Evolutionary conservation across 1,284 basidiomycete species (phyloP), one percentile per base, ranked within the genome.

Genomic region (Apiotrichum laibachii): DNA sequence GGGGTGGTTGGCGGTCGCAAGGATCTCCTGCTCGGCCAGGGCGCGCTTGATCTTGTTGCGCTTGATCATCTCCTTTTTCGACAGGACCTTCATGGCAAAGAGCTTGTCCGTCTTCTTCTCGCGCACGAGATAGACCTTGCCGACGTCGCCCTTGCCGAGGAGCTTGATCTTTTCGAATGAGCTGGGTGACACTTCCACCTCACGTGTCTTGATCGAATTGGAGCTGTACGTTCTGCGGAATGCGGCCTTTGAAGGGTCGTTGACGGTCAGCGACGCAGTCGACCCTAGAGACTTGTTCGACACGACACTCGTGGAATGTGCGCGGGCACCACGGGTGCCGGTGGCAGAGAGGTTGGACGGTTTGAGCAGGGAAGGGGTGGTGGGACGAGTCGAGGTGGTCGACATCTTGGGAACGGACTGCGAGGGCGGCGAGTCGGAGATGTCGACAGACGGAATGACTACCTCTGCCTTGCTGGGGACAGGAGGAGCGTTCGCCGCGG

Each of bases 51-150:
- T 94, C 83, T 97, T 97, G 82, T 94, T 94, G 68, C 93, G 86
- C 80, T 94, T 90, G 78, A 97, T 92, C 93, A 97, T 96, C 81
- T 97, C 93, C 82, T 89, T 90, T 81, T 97, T 97, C 53, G 90
- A 94, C 49, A 97, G 81, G 19, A 97, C 93, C 85, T 96, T 97
- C 93, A 96, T 96, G 55, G 93, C 93, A 79, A 86, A 96, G 65
- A 96, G 82, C 79, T 93, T 93, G 68, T 86, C 85, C 35, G 87
- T 86, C 83, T 95, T 95, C 85, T 97, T 97, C 81, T 97, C 93
- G 69, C 88, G 84, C 47, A 97, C 93, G 55, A 97, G 85, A 79
- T 95, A 97, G 46, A 97, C 93, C 78, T 93, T 90, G 34, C 93
- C 93, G 48, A 97, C 93, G 76, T 97, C 93, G 50, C 93, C 93